Evolutionary conservation across 2,329 filamentous ascomycete genomes (phyloP), one percentile per base, ranked within the genome.

Genomic region (Trichoderma atroviride): DNA sequence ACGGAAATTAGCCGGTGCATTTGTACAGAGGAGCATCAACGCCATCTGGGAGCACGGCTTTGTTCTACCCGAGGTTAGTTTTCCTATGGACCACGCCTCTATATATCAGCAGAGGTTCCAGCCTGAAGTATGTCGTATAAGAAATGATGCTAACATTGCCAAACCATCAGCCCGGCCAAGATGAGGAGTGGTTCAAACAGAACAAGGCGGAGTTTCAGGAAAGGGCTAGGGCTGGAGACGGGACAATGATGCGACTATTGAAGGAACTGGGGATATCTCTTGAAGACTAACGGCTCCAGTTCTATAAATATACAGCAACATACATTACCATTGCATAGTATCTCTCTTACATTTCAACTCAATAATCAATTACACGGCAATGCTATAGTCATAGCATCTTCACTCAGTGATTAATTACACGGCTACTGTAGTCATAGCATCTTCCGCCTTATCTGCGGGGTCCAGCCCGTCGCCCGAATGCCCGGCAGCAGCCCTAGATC

Each of bases 401-500:
- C 43, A 50, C n/a, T 4, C 33, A 35, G 33, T n/a, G 37, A n/a
- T 43, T 7, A n/a, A 43, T 43, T 43, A 43, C 40, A 35, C 16
- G 4, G 22, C 47, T 50, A 4, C 22, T 11, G 22, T 11, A 22
- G 47, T 50, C 22, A 22, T 50, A 11, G 19, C 14, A 24, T 50
- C 47, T 13, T 22, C n/a, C 3, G 19, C 47, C 47, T 50, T 24
- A 50, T 50, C 47, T 24, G 22, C n/a, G n/a, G 52, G 22, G 52
- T 19, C 22, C 24, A 9, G 11, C 22, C 22, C 52, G 22, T 27
- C 47, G n/a, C 19, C 47, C 47, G 22, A 24, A 37, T 24, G 22
- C 33, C 55, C 55, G 29, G 55, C 27, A 40, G 31, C 56, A 35
- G 56, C 27, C 5, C n/a, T 47, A 52, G 60, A 67, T 67, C 40